Base-by-base conservation (phyloP, 768 basidiomycete genomes). In the Suillus subalutaceus region DNA sequence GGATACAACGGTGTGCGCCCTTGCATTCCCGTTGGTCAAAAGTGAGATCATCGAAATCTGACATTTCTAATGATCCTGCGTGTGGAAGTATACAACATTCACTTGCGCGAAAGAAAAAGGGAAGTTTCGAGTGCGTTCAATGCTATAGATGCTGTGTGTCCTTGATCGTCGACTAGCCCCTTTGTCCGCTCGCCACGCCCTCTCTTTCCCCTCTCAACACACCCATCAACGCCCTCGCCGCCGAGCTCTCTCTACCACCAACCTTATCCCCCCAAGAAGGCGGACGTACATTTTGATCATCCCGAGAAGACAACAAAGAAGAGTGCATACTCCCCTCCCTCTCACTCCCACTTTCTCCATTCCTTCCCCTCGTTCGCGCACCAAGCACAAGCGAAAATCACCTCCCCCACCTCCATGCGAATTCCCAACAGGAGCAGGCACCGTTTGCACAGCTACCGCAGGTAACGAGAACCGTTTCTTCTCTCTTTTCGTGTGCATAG, bases 401-500 rank as follows among this genome's bases (percentile, higher is more conserved):
- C 71, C 80, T 84, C 69, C 2, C 0, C 32, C 63, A 73, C 26
- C 68, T 71, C 23, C 46, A 53, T 68, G 63, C 32, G 10, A 67
- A 65, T 57, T 73, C 69, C 56, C 70, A 67, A 6, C 74, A 68
- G 53, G 77, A 46, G 72, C 69, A 4, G 86, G 86, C 38, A 87
- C 87, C 40, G 88, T 87, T 69, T 93, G 91, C 74, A 93, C 69
- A 43, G 89, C 91, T 44, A 94, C 81, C n/a, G 90, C 90, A 56
- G 92, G 90, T 60, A 90, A 67, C 59, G 92, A 93, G 71, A 92
- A 92, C 46, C 90, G 84, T 72, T 91, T 90, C 84, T 72, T 91
- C 90, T 70, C 74, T 81, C 66, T 38, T 64, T 32, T 26, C 43
- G 18, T 35, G 23, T 6, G 8, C 12, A 38, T 62, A 38, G n/a